phyloP scores from a whole-genome alignment of 768 basidiomycete genomes.

The Amanita pallidorosea region DNA sequence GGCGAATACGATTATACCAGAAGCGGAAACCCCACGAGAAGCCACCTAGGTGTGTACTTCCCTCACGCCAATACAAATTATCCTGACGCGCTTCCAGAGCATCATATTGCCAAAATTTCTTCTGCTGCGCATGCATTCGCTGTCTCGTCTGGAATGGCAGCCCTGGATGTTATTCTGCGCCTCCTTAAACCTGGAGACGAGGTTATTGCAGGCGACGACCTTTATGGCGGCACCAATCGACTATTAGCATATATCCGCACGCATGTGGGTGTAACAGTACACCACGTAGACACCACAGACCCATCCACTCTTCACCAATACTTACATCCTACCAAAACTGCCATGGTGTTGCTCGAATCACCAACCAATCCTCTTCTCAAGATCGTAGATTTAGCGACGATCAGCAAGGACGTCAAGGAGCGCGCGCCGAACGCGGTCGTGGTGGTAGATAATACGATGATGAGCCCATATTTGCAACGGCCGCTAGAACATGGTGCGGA shows the following conservation, averaged over 20 bases:
- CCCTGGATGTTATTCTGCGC: constrained; percentile 89
- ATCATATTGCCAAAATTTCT: constrained; percentile 95
- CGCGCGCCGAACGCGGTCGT: constrained; percentile 70
- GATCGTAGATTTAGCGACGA: constrained; percentile 80
- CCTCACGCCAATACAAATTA: constrained; percentile 3
- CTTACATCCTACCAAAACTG: constrained; percentile 64
- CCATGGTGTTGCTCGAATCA: constrained; percentile 95
- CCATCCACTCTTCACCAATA: constrained; percentile 49
- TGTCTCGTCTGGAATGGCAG: constrained; percentile 97
- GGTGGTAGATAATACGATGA: constrained; percentile 98
- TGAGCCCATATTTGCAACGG: constrained; percentile 95
- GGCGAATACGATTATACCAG: constrained; percentile 91
- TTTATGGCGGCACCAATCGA: constrained; percentile 97
- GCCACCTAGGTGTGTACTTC: constrained; percentile 65
- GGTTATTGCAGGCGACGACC: constrained; percentile 91
- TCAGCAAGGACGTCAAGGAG: constrained; percentile 77
- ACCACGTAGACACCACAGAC: constrained; percentile 89
- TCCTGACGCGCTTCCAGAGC: constrained; percentile 43
- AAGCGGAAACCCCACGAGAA: constrained; percentile 94
- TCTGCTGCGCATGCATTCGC: constrained; percentile 83
- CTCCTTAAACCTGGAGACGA: constrained; percentile 93
- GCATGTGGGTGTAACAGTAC: constrained; percentile 81
- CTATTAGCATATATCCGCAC: constrained; percentile 81
- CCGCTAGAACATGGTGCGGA: constrained; percentile 95
- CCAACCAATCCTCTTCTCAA: constrained; percentile 97